Percentiles rank a stretch among this genome's conserved stretches.
Evolutionary conservation across 2,329 filamentous ascomycete genomes (phyloP).

Genomic region (Claviceps paspali): DNA sequence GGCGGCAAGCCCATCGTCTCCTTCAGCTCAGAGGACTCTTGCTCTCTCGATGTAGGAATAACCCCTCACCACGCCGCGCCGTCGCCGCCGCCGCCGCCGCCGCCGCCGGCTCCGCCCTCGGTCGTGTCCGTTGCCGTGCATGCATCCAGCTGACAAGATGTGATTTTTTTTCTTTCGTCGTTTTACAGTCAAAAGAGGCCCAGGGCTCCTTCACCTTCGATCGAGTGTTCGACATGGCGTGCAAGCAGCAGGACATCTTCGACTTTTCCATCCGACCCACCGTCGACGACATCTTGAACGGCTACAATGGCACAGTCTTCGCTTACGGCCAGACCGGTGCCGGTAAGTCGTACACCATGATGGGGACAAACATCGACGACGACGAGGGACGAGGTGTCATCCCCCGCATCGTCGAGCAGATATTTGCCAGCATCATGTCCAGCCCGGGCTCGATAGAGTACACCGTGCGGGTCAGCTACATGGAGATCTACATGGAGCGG

Average conservation of each 20-base stretch:
- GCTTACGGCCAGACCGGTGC: slow-evolving; percentile 97
- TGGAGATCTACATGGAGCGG: slow-evolving; percentile 99
- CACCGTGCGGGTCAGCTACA: slow-evolving; percentile 95
- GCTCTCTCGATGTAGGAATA: slow-evolving; percentile 56
- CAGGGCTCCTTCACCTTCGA: slow-evolving; percentile 89
- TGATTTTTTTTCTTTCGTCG: slow-evolving; percentile 8
- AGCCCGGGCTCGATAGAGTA: slow-evolving; percentile 93
- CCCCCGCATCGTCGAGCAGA: slow-evolving; percentile 91
- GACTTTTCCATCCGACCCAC: slow-evolving; percentile 94
- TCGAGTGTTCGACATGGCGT: slow-evolving; percentile 89
- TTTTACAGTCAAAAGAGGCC: slow-evolving; percentile 78
- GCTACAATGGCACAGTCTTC: slow-evolving; percentile 98
- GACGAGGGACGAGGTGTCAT: slow-evolving; percentile 82
- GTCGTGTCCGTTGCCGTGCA: background rate
- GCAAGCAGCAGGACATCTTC: slow-evolving; percentile 84
- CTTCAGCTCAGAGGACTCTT: slow-evolving; percentile 82
- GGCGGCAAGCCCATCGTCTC: slow-evolving; percentile 84
- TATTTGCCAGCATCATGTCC: slow-evolving; percentile 86
- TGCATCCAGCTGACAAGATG: slow-evolving; percentile 10
- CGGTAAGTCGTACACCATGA: slow-evolving; percentile 97
- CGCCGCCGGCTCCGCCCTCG: too few species aligned
- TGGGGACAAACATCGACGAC: slow-evolving; percentile 69
- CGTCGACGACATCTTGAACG: slow-evolving; percentile 95
- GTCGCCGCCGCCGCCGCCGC: slow-evolving; percentile 2
- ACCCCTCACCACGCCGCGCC: too few species aligned